phyloP scores from a whole-genome alignment of 2,329 filamentous ascomycete species.

The Penicillium sp. region DNA sequence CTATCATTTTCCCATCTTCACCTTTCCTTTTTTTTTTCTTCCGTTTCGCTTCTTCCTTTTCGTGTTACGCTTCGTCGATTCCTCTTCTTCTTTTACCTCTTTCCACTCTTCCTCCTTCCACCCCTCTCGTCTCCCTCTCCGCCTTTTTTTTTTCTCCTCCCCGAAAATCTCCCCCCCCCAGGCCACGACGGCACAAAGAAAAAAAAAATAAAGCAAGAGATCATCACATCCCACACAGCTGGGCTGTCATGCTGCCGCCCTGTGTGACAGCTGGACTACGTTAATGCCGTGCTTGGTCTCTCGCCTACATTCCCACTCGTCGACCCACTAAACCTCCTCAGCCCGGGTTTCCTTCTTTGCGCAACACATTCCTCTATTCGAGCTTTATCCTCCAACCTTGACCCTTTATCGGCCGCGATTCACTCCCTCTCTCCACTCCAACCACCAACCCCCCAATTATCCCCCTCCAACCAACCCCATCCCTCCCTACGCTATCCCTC shows the following conservation, averaged over 20 bases:
- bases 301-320: conserved; percentile 44
- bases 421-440: conserved; percentile 30
- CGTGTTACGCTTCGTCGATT: conserved; percentile 17
- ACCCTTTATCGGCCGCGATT: conserved; percentile 12
- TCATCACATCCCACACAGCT: conserved; percentile 11
- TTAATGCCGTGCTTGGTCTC: conserved; percentile 46
- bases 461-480: conserved; percentile 4
- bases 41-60: conserved; percentile 19
- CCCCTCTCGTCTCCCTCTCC: background rate
- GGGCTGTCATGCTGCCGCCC: conserved; percentile 43
- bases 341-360: conserved; percentile 33
- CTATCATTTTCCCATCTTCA: conserved; percentile 29
- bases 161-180: background rate
- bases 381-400: conserved; percentile 21
- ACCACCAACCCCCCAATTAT: conserved; percentile 12
- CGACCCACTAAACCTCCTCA: conserved; percentile 41
- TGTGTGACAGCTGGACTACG: conserved; percentile 47
- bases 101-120: conserved; percentile 8
- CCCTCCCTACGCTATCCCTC: conserved; percentile 21
- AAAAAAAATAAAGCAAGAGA: conserved; percentile 15
- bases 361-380: conserved; percentile 43
- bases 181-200: conserved; percentile 2
- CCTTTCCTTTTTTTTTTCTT: conserved; percentile 19
- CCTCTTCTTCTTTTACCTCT: conserved; percentile 15
- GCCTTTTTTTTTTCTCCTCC: background rate